phyloP scores from a whole-genome alignment of 805 yeast genomes.

The Saturnispora saitoi region DNA sequence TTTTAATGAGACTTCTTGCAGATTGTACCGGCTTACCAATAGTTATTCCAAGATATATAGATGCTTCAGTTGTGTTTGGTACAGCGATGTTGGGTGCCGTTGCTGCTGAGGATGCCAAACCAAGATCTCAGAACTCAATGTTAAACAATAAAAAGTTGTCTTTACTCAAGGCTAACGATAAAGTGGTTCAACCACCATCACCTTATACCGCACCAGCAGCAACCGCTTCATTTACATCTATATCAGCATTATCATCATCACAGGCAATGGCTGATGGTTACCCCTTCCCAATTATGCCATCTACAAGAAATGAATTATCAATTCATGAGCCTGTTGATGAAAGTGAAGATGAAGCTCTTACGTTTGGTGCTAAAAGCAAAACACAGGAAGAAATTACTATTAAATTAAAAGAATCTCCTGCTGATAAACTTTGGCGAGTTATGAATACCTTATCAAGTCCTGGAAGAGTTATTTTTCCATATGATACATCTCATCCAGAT shows the following conservation, averaged over 20 bases:
- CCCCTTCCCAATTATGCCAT: slow-evolving; percentile 40
- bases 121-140: slow-evolving; percentile 18
- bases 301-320: slow-evolving; percentile 29
- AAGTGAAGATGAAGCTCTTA: slow-evolving; percentile 42
- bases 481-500: slow-evolving; percentile 49
- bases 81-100: slow-evolving; percentile 92
- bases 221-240: slow-evolving; percentile 57
- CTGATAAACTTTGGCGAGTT: slow-evolving; percentile 72
- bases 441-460: slow-evolving; percentile 81
- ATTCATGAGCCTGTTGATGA: slow-evolving; percentile 28
- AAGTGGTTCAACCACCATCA: slow-evolving; percentile 34
- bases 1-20: slow-evolving; percentile 82
- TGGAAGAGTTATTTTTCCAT: slow-evolving; percentile 72
- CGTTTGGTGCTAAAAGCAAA: slow-evolving; percentile 52
- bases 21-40: slow-evolving; percentile 90
- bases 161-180: slow-evolving; percentile 12
- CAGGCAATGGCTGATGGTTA: slow-evolving; percentile 25
- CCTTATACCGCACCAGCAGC: slow-evolving; percentile 79
- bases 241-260: slow-evolving; percentile 39
- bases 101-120: slow-evolving; percentile 62
- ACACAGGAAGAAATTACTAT: slow-evolving; percentile 46
- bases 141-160: slow-evolving; percentile 11
- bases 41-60: slow-evolving; percentile 88
- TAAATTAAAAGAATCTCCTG: slow-evolving; percentile 28
- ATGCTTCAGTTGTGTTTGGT: slow-evolving; percentile 95